Base-by-base conservation (phyloP, 1,284 basidiomycete genomes). In the Sporisorium sorghi region DNA sequence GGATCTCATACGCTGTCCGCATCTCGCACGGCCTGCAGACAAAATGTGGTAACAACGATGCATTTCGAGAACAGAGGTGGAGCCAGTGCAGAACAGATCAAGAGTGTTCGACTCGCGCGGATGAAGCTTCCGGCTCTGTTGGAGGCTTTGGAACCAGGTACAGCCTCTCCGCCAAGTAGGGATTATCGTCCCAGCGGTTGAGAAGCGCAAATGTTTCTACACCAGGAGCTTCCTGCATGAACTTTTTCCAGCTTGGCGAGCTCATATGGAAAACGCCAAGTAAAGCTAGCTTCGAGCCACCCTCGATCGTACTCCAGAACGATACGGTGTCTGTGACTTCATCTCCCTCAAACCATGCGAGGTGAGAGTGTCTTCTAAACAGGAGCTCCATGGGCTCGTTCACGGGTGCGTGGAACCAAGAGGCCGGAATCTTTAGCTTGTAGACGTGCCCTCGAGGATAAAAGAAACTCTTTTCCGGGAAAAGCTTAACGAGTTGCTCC, bases 181-280 rank as follows among this genome's bases (percentile, higher is more conserved):
- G 14, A 37, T 3, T 35, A 3, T 3, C 3, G 12, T 37, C 35
- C 35, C 35, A n/a, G 4, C 15, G 1, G 3, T 37, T 2, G 35
- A 17, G 4, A n/a, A 37, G 14, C 15, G 4, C 14, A n/a, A 37
- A 37, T 17, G 5, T 37, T 17, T 35, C 33, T 35, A 37, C 35
- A 5, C 15, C 15, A 5, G 35, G 35, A n/a, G 35, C 35, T 17
- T 37, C 8, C 17, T 37, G 5, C 4, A n/a, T 17, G 35, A 37
- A 37, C 35, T 37, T 37, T 11, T 37, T 37, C 35, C 35, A 37
- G 35, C 35, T 37, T 2, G 35, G 14, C 35, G 15, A 37, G 17
- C 46, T 48, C 7, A 50, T 35, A 21, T 37, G 48, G 21, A 50
- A 50, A 17, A 15, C 12, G 21, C 48, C 48, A 1, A 50, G 48